Evolutionary conservation across 257 asterid genomes (phyloP).

Genomic region (Solanum ahanhuiri): DNA sequence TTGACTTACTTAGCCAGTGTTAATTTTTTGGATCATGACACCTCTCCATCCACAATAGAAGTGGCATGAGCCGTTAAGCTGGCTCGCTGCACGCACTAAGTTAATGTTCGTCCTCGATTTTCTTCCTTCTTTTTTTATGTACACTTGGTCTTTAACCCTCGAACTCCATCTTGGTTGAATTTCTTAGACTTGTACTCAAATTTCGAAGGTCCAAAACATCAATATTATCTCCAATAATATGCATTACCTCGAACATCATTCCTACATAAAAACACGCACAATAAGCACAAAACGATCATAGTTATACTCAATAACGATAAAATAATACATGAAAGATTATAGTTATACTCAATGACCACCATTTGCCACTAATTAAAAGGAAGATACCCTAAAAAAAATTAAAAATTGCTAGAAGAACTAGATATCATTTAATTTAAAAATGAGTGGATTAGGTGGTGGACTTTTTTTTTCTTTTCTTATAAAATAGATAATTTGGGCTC

Average conservation of each 20-base stretch:
- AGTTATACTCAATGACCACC: not conserved
- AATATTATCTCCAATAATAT: not conserved
- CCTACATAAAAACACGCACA: not conserved
- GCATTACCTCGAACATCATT: not conserved
- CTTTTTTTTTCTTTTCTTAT: not conserved
- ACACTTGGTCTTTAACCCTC: not conserved
- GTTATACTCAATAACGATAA: not conserved
- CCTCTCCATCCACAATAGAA: not conserved
- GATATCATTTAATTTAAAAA: not conserved
- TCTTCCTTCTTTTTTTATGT: accelerated
- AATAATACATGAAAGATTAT: too few species aligned
- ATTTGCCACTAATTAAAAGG: not conserved
- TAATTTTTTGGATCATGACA: not conserved
- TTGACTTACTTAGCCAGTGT: not conserved
- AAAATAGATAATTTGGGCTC: not conserved
- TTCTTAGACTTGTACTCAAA: not conserved
- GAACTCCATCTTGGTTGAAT: not conserved
- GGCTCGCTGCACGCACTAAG: not conserved
- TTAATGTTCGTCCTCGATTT: too few species aligned
- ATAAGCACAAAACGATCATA: not conserved
- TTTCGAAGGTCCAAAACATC: not conserved
- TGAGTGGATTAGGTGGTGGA: not conserved
- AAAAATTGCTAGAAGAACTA: not conserved
- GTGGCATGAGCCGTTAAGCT: not conserved
- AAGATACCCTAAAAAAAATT: not conserved